Evolutionary conservation across 768 basidiomycete species (phyloP), one percentile per base, ranked within the genome.

Genomic region (Amanita rubescens): DNA sequence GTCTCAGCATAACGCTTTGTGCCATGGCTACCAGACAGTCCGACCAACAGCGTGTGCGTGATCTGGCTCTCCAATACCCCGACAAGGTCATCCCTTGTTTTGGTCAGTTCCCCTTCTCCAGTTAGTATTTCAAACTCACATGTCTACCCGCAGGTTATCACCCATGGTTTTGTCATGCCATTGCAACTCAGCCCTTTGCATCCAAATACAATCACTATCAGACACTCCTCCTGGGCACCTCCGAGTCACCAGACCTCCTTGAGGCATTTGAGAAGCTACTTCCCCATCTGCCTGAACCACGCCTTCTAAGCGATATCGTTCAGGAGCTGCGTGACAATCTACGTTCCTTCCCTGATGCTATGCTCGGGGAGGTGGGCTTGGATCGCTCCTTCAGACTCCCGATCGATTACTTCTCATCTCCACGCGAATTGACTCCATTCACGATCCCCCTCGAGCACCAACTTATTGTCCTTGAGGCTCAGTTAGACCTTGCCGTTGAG

Each of bases 321-420:
- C 57, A 63, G 8, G 78, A 81, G 22, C 66, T 97, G 48, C 79
- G 82, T 45, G 55, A 58, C 6, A 78, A 87, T 63, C 75, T 97
- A 14, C 57, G 59, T n/a, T 64, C 65, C 1, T 84, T 84, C 59
- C 82, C 88, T 2, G 63, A 70, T 37, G 85, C 90, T 10, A 87
- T 96, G 82, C 71, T 99, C 1, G 95, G 95, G 37, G 95, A 99
- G 69, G 85, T 98, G 5, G 95, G 95, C 2, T 68, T 99, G 34
- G 95, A 99, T 68, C 81, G 87, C 22, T 72, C 75, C 14, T 88
- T 87, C 60, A 83, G 88, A 25, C 74, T 95, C 20, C 85, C 91
- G 0, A 75, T 76, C 57, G 71, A 81, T 50, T 78, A 75, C 22
- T 69, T 69, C 14, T 71, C 75, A 12, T 70, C 67, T 12, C 71